These are phyloP conservation scores for Fusarium sp. DNA, from an alignment of 2,329 filamentous ascomycete genomes.

Conservation along the genomic window DNA sequence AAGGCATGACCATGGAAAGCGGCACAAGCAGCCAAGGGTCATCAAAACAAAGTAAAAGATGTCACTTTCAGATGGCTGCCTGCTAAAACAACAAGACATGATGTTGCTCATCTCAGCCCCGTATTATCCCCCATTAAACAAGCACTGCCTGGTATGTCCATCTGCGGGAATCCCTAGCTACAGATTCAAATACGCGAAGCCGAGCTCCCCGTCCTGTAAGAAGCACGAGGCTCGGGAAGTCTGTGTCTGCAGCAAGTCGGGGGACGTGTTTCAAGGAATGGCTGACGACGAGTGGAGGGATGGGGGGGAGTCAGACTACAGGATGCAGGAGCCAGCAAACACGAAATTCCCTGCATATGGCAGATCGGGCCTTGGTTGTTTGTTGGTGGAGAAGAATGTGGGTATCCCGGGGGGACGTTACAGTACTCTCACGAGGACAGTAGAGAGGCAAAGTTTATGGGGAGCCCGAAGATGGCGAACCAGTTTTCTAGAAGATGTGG, in stretches of 20 bases:
- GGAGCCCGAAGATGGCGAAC: slow-evolving; percentile 3
- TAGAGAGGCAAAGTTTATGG: slow-evolving; percentile 6
- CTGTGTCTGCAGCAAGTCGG: slow-evolving; percentile 26
- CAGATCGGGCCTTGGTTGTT: slow-evolving; percentile 20
- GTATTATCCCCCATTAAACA: background rate
- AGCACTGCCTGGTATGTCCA: slow-evolving; percentile 31
- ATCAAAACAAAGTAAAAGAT: background rate
- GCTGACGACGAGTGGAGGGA: slow-evolving; percentile 6
- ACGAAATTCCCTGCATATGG: slow-evolving; percentile 25
- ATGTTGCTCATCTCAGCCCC: background rate
- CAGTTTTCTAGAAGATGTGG: slow-evolving; percentile 40
- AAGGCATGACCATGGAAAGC: slow-evolving; percentile 10
- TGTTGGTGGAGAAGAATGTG: slow-evolving; percentile 17
- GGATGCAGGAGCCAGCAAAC: slow-evolving; percentile 3
- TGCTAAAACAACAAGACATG: background rate
- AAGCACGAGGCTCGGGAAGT: slow-evolving; percentile 18
- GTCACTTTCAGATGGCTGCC: slow-evolving; percentile 6
- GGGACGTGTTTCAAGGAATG: slow-evolving; percentile 15
- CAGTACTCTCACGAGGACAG: slow-evolving; percentile 22
- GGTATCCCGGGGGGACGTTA: background rate
- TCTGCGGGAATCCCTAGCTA: slow-evolving; percentile 19
- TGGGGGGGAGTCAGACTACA: slow-evolving; percentile 1
- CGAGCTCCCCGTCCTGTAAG: slow-evolving; percentile 16
- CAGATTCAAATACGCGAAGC: slow-evolving; percentile 29
- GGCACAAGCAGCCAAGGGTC: background rate